Percentiles rank a stretch among this genome's conserved stretches.
These are phyloP conservation scores for Paramecium biaurelia DNA, from an alignment of 73 alveolate species.

Conservation along the genomic window DNA sequence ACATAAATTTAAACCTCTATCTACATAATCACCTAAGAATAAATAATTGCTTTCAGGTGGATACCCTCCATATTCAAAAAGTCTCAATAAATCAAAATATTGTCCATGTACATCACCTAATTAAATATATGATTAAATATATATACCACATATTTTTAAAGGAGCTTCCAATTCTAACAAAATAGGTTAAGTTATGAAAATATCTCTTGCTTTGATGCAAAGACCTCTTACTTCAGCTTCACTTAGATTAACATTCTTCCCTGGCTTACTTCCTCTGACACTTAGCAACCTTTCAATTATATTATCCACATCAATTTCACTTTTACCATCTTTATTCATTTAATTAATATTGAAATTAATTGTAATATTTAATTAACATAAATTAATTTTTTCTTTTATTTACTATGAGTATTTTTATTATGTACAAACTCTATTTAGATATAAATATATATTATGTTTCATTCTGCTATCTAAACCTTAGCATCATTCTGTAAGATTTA, in stretches of 20 bases:
- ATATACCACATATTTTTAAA: conserved; percentile 63
- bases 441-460: neutral
- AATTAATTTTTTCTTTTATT: neutral
- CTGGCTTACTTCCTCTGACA: conserved; percentile 94
- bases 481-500: neutral
- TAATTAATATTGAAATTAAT: neutral
- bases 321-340: conserved; percentile 51
- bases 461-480: neutral
- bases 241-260: conserved; percentile 85
- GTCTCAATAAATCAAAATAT: conserved; percentile 90
- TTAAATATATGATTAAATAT: neutral
- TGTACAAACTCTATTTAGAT: neutral
- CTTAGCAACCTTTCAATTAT: conserved; percentile 85
- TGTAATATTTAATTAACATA: neutral
- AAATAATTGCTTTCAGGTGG: conserved; percentile 97
- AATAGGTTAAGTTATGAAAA: conserved; percentile 82
- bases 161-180: conserved; percentile 91
- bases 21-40: conserved; percentile 97
- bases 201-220: conserved; percentile 87
- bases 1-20: conserved; percentile 71
- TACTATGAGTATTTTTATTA: neutral
- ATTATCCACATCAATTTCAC: conserved; percentile 85
- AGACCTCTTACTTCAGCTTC: conserved; percentile 90
- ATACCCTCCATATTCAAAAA: conserved; percentile 96
- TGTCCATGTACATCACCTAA: conserved; percentile 95